These are phyloP conservation scores for Primulina huaijiensis DNA, from an alignment of 257 asterid genomes.

Conservation along the genomic window DNA sequence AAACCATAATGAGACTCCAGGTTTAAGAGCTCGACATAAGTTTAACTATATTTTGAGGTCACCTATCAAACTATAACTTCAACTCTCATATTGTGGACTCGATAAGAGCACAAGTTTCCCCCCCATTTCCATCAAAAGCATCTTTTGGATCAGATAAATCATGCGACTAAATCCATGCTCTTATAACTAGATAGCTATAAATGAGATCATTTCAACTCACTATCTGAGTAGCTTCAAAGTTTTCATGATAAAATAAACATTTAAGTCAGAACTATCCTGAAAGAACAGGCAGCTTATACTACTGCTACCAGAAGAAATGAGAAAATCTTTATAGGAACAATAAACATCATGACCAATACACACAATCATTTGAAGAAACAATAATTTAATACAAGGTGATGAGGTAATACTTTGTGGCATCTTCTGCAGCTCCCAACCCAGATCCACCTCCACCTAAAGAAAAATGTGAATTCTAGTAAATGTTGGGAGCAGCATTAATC, in stretches of 20 bases:
- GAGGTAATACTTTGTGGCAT: conserved; percentile 77
- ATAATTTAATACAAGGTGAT: conserved; percentile 17
- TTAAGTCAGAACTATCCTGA: background rate
- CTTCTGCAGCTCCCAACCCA: conserved; percentile 56
- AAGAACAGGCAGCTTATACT: conserved; percentile 3
- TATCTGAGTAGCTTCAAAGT: background rate
- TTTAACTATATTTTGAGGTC: background rate
- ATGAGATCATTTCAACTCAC: background rate
- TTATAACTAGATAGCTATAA: background rate
- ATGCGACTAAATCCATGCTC: background rate
- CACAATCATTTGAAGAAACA: conserved; percentile 13
- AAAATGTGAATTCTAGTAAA: conserved; percentile 24
- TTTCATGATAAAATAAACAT: background rate
- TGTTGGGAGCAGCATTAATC: too few species aligned
- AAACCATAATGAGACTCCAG: background rate
- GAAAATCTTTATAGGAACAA: conserved; percentile 1
- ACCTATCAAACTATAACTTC: background rate
- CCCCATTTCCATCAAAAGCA: background rate
- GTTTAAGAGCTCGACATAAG: background rate
- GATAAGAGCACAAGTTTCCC: background rate
- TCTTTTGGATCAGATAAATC: background rate
- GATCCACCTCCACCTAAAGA: conserved; percentile 64
- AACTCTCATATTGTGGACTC: background rate
- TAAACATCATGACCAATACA: conserved; percentile 13
- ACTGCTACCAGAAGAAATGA: background rate